phyloP scores from a whole-genome alignment of 2,329 filamentous ascomycete genomes.

The Arthroderma uncinatum region DNA sequence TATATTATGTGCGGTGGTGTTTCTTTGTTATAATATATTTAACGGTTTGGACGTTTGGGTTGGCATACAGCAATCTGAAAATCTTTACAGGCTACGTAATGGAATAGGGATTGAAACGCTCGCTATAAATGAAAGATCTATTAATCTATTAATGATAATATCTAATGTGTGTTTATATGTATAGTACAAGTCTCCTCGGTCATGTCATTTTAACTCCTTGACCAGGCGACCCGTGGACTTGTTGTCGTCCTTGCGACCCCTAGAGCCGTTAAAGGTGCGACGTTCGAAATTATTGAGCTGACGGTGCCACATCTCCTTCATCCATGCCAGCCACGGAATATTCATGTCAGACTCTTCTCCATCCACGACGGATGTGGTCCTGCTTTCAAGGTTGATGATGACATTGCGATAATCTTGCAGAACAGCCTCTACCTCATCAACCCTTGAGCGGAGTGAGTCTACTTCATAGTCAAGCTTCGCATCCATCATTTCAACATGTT shows the following conservation, averaged over 20 bases:
- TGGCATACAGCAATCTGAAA: background rate
- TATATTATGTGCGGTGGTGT: background rate
- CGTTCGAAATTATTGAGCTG: background rate
- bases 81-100: background rate
- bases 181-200: background rate
- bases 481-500: slow-evolving; percentile 67
- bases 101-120: background rate
- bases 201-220: background rate
- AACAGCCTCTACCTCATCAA: slow-evolving; percentile 77
- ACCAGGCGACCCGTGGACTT: background rate
- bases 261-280: background rate
- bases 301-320: background rate
- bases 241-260: background rate
- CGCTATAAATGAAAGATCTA: background rate
- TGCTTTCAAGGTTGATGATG: slow-evolving; percentile 57
- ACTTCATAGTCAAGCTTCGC: slow-evolving; percentile 91
- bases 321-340: slow-evolving; percentile 50
- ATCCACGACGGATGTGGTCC: slow-evolving; percentile 51
- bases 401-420: slow-evolving; percentile 69
- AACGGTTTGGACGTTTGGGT: background rate
- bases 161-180: background rate
- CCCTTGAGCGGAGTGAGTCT: slow-evolving; percentile 62
- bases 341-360: slow-evolving; percentile 47
- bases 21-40: slow-evolving; percentile 3
- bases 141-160: background rate